Percentiles rank a stretch among this genome's conserved stretches.
These are phyloP conservation scores for Ilyonectria robusta DNA, from an alignment of 2,329 filamentous ascomycete genomes.

Conservation along the genomic window DNA sequence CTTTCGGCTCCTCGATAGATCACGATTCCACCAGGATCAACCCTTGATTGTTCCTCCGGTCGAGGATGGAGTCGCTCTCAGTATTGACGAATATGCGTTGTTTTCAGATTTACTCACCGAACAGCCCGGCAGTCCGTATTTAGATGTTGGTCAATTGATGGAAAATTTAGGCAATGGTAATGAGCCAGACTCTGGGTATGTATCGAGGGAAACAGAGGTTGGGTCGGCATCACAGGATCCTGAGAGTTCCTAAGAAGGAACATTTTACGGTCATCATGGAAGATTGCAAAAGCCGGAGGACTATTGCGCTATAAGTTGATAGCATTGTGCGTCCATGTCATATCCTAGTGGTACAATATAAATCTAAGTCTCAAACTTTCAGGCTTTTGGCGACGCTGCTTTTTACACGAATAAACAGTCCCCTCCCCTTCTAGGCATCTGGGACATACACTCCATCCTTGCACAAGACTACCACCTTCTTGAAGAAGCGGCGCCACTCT, in stretches of 20 bases:
- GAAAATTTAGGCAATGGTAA: too few species aligned
- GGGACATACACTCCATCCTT: conserved; percentile 82
- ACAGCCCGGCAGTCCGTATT: too few species aligned
- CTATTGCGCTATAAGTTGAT: conserved; percentile 3
- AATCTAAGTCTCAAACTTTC: conserved; percentile 13
- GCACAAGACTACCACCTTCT: conserved; percentile 90
- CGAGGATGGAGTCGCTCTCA: too few species aligned
- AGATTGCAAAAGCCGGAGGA: neutral
- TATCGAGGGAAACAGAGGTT: neutral
- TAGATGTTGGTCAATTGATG: too few species aligned
- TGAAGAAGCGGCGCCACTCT: conserved; percentile 97
- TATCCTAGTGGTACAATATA: conserved; percentile 21
- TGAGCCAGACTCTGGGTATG: neutral
- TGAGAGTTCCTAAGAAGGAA: neutral
- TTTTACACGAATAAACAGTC: conserved; percentile 35
- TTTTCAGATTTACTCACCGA: too few species aligned
- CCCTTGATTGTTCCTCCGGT: too few species aligned
- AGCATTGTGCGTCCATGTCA: conserved; percentile 10
- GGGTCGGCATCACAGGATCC: neutral
- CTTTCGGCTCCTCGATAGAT: too few species aligned
- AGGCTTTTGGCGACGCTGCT: neutral
- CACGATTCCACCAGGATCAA: too few species aligned
- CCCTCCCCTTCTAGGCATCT: conserved; percentile 53
- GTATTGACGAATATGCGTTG: too few species aligned
- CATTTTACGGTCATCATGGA: conserved; percentile 12